Conservation (phyloP, 1,139 yeast species). For the Ogataea hybrid region DNA sequence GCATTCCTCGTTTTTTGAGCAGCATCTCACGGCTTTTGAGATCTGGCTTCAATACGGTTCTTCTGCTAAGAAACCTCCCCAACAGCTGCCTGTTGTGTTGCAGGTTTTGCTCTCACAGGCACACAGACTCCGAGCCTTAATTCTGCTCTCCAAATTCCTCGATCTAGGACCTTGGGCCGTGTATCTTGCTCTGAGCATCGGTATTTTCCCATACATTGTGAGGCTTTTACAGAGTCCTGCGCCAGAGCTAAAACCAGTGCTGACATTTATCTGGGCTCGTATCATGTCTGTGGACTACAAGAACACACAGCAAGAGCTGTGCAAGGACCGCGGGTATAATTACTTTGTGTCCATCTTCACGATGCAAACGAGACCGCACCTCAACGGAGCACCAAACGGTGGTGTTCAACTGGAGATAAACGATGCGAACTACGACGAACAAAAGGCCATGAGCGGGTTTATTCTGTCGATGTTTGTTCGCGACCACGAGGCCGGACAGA, state of each 20-base stretch:
- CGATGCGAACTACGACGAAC: no score
- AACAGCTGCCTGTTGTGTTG: conserved; percentile 88
- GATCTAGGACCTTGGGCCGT: conserved; percentile 99
- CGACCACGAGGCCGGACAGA: no score
- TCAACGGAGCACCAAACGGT: no score
- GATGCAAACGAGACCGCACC: no score
- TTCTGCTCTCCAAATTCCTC: conserved; percentile 76
- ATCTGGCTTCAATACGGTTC: no score
- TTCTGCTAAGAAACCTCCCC: conserved; percentile 83
- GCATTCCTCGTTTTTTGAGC: no score
- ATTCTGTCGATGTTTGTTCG: no score
- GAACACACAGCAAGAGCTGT: conserved; percentile 86
- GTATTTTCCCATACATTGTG: conserved; percentile 93
- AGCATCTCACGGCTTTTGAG: no score
- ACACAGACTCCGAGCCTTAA: conserved; percentile 89
- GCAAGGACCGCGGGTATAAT: conserved; percentile 90
- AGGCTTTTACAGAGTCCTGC: conserved; percentile 93
- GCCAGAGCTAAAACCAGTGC: conserved; percentile 88
- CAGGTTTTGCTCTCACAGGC: conserved; percentile 93
- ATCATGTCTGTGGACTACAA: conserved; percentile 93
- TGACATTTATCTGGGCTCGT: conserved; percentile 96
- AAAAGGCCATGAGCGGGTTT: no score
- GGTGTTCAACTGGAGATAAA: no score
- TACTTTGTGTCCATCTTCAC: no score
- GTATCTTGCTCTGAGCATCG: conserved; percentile 85